Base-by-base conservation (phyloP, 257 asterid species). In the Asclepias syriaca region DNA sequence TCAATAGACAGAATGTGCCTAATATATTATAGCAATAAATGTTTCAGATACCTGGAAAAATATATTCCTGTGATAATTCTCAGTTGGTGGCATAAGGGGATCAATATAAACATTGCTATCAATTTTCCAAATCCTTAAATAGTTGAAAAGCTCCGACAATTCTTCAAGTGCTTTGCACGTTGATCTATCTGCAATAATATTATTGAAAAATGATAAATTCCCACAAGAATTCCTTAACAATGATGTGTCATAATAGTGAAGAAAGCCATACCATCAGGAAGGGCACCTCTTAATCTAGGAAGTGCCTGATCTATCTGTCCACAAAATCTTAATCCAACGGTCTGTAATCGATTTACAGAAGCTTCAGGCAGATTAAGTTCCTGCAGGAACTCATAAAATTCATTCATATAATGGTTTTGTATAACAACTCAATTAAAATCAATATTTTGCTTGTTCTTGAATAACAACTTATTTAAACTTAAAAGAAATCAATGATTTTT, bases 261-360 rank as follows among this genome's bases (percentile, higher is more conserved):
- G 21, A 59, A 74, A 57, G 76, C 71, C 72, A 77, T 88, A 91
- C 98, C 99, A 65, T 89, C 86, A 77, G 97, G 93, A 77, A 94
- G 89, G 74, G 99, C 99, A 61, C 99, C 99, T 83, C 99, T 86
- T 71, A 94, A 85, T 81, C 99, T 92, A 58, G 99, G 95, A 81
- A 94, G 93, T 51, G 91, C 88, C 81, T 87, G 96, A 84, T 94
- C 97, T 74, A 89, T 91, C 85, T 82, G 77, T 81, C 95, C 99
- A 79, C 97, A 94, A 79, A 94, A 94, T 84, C 99, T 88, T 80
- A 90, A 81, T 77, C 97, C 99, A 66, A 94, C 99, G 48, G 97
- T 91, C 76, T 94, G 99, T 79, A 94, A 86, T 84, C 97, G 91
- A 81, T 94, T 87, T 77, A 91, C 85, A 60, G 82, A 86, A 81